Conservation (phyloP, 1,139 yeast genomes). For the Blastobotrys petasosporus region DNA sequence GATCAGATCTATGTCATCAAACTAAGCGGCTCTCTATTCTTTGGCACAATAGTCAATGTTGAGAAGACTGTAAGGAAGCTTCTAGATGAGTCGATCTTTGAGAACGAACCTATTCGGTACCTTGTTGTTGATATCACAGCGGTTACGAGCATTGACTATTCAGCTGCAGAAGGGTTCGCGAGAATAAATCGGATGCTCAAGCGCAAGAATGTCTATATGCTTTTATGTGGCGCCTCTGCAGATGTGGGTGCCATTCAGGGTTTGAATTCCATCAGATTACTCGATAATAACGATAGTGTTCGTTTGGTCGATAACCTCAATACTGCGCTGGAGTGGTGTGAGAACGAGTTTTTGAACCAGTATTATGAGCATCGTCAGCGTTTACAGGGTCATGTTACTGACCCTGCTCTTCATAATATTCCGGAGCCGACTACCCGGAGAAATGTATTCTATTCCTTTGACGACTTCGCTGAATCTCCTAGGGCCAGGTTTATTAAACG, state of each 20-base stretch:
- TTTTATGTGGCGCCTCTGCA: constrained; percentile 73
- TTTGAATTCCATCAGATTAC: constrained; percentile 22
- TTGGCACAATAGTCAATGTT: constrained; percentile 91
- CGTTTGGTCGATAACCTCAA: constrained; percentile 71
- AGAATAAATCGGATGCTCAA: constrained; percentile 74
- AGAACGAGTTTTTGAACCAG: constrained; percentile 73
- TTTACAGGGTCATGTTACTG: constrained; percentile 18
- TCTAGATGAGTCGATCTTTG: constrained; percentile 50
- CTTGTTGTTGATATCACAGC: constrained; percentile 79
- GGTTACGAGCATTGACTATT: constrained; percentile 79
- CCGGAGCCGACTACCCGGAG: background rate
- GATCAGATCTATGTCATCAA: constrained; percentile 85
- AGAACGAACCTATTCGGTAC: constrained; percentile 59
- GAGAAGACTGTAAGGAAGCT: constrained; percentile 66
- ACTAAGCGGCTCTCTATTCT: constrained; percentile 80
- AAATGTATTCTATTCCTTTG: too few relatives aligned
- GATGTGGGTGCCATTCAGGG: constrained; percentile 45
- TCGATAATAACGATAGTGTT: constrained; percentile 30
- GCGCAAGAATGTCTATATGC: constrained; percentile 62
- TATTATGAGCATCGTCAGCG: constrained; percentile 43
- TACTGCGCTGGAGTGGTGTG: constrained; percentile 94
- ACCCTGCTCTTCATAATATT: background rate
- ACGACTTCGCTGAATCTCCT: constrained; percentile 46
- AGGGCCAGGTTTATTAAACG: constrained; percentile 54
- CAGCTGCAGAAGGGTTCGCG: constrained; percentile 94